Percentiles rank a stretch among this genome's conserved stretches.
Evolutionary conservation across 352 stramenopile species (phyloP).

Genomic region (Globisporangium spinosum): DNA sequence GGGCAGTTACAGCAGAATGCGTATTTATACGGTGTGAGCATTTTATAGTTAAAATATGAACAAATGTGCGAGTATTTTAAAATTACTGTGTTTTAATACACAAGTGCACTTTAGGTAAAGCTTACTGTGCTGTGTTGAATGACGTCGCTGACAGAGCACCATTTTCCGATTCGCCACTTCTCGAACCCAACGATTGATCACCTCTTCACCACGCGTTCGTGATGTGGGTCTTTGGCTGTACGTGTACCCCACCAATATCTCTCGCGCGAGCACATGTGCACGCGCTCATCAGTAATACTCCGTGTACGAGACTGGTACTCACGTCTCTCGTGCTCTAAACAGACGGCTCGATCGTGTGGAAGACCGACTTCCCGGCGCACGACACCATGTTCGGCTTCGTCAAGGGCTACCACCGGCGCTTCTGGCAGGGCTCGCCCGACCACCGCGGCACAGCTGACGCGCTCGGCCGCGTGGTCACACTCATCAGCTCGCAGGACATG

Average conservation of each 20-base stretch:
- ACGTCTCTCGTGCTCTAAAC: background rate
- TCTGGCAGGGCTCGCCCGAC: conserved; percentile 88
- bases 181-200: background rate
- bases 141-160: background rate
- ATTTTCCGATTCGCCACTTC: background rate
- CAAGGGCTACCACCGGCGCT: conserved; percentile 82
- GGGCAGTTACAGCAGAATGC: background rate
- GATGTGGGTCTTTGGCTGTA: conserved; percentile 14
- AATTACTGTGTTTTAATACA: background rate
- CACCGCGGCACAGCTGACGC: conserved; percentile 77
- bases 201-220: background rate
- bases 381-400: conserved; percentile 49
- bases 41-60: background rate
- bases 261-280: background rate
- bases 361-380: conserved; percentile 31
- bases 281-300: background rate
- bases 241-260: background rate
- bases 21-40: background rate
- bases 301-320: background rate
- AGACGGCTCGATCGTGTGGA: conserved; percentile 36
- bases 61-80: no score
- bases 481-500: conserved; percentile 78
- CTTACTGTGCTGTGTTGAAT: background rate
- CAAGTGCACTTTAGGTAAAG: background rate
- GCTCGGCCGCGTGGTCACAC: conserved; percentile 82